Evolutionary conservation across 2,329 filamentous ascomycete genomes (phyloP).

Genomic region (Truncatella angustata): DNA sequence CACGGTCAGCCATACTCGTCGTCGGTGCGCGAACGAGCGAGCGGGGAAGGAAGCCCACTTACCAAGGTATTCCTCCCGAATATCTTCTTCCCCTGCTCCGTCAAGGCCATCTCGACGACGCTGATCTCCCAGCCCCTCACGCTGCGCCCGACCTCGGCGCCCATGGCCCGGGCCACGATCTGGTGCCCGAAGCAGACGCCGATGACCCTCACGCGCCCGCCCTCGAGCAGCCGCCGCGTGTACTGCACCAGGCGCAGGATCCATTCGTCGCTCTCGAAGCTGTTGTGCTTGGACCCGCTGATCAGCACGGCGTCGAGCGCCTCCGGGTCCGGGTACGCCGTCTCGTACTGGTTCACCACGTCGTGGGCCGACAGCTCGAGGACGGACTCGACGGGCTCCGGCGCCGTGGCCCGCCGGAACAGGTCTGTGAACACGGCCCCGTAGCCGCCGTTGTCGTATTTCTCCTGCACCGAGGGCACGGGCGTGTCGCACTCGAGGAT

Average conservation of each 20-base stretch:
- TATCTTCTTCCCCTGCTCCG: slow-evolving; percentile 65
- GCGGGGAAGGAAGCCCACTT: no score
- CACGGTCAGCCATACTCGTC: neutral
- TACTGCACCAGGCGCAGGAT: slow-evolving; percentile 73
- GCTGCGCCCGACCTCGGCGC: slow-evolving; percentile 63
- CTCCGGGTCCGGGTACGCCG: slow-evolving; percentile 67
- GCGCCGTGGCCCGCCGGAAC: slow-evolving; percentile 47
- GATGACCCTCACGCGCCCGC: slow-evolving; percentile 66
- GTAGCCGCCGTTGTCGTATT: slow-evolving; percentile 63
- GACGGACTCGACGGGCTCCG: slow-evolving; percentile 38
- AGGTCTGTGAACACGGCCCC: slow-evolving; percentile 66
- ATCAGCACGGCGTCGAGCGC: slow-evolving; percentile 80
- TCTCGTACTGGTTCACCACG: slow-evolving; percentile 61
- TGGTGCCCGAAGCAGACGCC: slow-evolving; percentile 89
- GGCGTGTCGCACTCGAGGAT: slow-evolving; percentile 87
- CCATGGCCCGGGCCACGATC: slow-evolving; percentile 73
- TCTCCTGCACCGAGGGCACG: slow-evolving; percentile 58
- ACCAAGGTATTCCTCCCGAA: slow-evolving; percentile 65
- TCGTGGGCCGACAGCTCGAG: slow-evolving; percentile 67
- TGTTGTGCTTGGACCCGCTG: slow-evolving; percentile 72
- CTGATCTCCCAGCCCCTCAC: slow-evolving; percentile 78
- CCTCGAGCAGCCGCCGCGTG: slow-evolving; percentile 55
- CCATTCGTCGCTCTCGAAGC: slow-evolving; percentile 74
- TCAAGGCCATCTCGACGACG: slow-evolving; percentile 68
- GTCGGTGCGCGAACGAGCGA: no score